Percentiles rank a stretch among this genome's conserved stretches.
Conservation (phyloP, 768 basidiomycete genomes). For the Suillus fuscotomentosus region DNA sequence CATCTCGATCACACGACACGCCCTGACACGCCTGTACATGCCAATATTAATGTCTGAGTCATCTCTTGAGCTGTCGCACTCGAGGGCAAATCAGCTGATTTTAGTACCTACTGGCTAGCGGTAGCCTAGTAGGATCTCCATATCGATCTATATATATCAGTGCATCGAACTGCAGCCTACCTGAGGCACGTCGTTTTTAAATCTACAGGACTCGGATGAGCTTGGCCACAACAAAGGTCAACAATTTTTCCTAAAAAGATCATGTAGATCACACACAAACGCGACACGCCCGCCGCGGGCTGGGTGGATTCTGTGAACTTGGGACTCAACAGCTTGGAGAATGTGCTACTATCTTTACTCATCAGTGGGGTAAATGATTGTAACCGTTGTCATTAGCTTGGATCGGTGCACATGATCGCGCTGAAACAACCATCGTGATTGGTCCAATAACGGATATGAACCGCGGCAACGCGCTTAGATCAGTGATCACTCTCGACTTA, state of each 20-base stretch:
- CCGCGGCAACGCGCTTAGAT: neutral
- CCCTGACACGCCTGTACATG: neutral
- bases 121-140: neutral
- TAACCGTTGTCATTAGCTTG: neutral
- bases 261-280: too few relatives aligned
- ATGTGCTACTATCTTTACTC: too few relatives aligned
- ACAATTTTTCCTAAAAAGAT: neutral
- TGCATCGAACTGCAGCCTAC: neutral
- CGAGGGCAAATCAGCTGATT: neutral
- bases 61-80: neutral
- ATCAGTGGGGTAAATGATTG: neutral
- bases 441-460: neutral
- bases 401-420: neutral
- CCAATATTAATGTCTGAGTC: neutral
- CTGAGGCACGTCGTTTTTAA: neutral
- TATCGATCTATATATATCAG: neutral
- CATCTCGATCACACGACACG: neutral
- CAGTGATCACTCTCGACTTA: neutral
- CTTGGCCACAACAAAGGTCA: neutral
- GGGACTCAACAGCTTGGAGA: too few relatives aligned
- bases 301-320: neutral
- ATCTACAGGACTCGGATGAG: neutral
- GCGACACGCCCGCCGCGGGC: too few relatives aligned
- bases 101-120: neutral
- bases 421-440: neutral